phyloP scores from a whole-genome alignment of 2,329 filamentous ascomycete genomes.

The Pseudogymnoascus sp. region DNA sequence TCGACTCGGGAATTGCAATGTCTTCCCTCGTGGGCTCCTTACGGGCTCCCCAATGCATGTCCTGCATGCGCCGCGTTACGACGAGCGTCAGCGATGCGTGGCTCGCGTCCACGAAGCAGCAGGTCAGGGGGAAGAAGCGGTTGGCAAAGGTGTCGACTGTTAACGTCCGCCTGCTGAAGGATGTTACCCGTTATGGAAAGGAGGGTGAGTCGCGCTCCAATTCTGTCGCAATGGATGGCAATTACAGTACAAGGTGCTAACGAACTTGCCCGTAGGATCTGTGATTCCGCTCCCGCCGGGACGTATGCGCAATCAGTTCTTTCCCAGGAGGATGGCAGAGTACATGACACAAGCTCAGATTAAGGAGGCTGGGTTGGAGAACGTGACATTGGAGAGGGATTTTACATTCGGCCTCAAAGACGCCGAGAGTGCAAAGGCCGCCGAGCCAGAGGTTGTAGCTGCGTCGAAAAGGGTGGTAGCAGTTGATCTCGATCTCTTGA shows the following conservation, averaged over 20 bases:
- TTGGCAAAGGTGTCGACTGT: constrained; percentile 36
- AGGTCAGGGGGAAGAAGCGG: constrained; percentile 38
- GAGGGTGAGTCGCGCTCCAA: constrained; percentile 30
- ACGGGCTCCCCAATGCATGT: constrained; percentile 11
- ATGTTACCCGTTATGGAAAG: constrained; percentile 44
- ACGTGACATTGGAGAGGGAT: constrained; percentile 39
- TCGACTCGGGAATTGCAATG: constrained; percentile 5
- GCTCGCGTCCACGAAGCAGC: constrained; percentile 24
- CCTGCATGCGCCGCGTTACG: constrained; percentile 20
- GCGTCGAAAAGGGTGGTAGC: not conserved
- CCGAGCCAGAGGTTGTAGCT: not conserved
- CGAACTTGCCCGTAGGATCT: constrained; percentile 33
- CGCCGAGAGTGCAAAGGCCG: not conserved
- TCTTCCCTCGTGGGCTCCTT: constrained; percentile 9
- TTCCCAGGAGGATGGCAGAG: constrained; percentile 42
- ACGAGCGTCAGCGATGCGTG: constrained; percentile 18
- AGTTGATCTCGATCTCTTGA: constrained; percentile 21
- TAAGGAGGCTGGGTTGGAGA: constrained; percentile 37
- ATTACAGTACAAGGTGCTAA: constrained; percentile 18
- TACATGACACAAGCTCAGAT: constrained; percentile 42
- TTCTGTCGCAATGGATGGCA: constrained; percentile 9
- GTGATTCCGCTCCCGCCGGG: constrained; percentile 45
- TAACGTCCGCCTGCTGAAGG: constrained; percentile 43
- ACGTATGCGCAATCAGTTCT: constrained; percentile 49
- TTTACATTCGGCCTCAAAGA: constrained; percentile 31